Conservation (phyloP, 768 basidiomycete genomes). For the Mycena venus region DNA sequence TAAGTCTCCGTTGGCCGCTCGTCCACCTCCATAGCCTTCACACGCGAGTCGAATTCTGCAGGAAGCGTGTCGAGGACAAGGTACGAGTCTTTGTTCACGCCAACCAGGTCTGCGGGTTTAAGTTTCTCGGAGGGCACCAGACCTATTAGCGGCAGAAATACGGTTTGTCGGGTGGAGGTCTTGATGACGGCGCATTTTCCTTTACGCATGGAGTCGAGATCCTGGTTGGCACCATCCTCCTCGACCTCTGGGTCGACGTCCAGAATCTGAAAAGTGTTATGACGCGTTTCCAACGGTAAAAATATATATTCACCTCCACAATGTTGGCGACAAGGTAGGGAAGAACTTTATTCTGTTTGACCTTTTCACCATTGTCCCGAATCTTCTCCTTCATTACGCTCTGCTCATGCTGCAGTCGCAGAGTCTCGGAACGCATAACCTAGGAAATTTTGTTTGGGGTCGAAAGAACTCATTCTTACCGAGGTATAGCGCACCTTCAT, state of each 20-base stretch:
- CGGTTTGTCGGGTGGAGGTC: slow-evolving; percentile 97
- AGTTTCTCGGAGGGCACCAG: slow-evolving; percentile 95
- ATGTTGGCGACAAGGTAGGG: slow-evolving; percentile 99
- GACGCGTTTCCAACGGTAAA: slow-evolving; percentile 9
- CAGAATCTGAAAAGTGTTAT: slow-evolving; percentile 73
- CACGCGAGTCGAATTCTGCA: slow-evolving; percentile 96
- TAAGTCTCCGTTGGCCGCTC: slow-evolving; percentile 98
- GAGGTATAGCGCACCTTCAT: slow-evolving; percentile 74
- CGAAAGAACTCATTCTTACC: neutral
- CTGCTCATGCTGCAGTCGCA: slow-evolving; percentile 94
- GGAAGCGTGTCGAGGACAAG: slow-evolving; percentile 96
- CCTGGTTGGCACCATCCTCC: slow-evolving; percentile 96
- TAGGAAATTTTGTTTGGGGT: slow-evolving; percentile 46
- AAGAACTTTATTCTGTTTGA: slow-evolving; percentile 99
- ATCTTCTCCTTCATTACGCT: slow-evolving; percentile 99
- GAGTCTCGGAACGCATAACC: slow-evolving; percentile 97
- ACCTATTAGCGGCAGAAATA: slow-evolving; percentile 97
- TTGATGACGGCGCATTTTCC: slow-evolving; percentile 99
- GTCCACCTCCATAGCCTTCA: slow-evolving; percentile 99
- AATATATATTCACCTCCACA: slow-evolving; percentile 80
- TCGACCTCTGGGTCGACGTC: slow-evolving; percentile 94
- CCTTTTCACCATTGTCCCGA: slow-evolving; percentile 96
- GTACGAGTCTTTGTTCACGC: slow-evolving; percentile 99
- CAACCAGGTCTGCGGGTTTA: slow-evolving; percentile 93
- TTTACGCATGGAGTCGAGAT: slow-evolving; percentile 95